phyloP scores from a whole-genome alignment of 75 land plant species.

The Cryptomeria japonica region DNA sequence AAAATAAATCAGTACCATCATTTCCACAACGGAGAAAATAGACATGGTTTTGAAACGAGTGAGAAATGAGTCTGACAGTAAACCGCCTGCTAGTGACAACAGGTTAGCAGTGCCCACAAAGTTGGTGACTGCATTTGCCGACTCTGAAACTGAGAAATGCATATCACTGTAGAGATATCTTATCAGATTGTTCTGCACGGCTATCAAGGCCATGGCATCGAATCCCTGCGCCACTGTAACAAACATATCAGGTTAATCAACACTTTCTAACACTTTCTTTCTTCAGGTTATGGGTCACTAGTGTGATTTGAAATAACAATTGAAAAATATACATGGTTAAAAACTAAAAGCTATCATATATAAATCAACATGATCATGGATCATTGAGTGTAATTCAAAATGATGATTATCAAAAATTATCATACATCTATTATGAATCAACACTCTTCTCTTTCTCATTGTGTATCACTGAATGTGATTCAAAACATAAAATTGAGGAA shows the following conservation, averaged over 20 bases:
- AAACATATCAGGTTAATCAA: background rate
- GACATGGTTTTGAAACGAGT: slow-evolving; percentile 23
- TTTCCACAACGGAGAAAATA: background rate
- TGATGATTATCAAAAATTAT: no score
- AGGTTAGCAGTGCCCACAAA: slow-evolving; percentile 20
- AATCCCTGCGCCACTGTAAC: slow-evolving; percentile 13
- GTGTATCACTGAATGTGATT: no score
- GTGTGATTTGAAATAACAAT: no score
- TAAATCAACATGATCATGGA: no score
- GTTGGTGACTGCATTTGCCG: slow-evolving; percentile 17
- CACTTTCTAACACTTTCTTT: no score
- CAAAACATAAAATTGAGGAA: no score
- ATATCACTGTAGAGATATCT: slow-evolving; percentile 16
- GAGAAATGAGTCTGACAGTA: slow-evolving; percentile 21
- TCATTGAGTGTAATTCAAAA: no score
- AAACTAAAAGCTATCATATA: no score
- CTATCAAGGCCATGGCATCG: slow-evolving; percentile 16
- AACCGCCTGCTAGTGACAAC: slow-evolving; percentile 15
- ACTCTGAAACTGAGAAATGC: slow-evolving; percentile 19
- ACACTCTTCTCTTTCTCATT: no score
- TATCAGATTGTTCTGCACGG: slow-evolving; percentile 16
- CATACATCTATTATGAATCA: no score
- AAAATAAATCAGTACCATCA: background rate
- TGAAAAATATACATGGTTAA: no score
- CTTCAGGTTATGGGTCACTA: no score